phyloP scores from a whole-genome alignment of 1,284 basidiomycete genomes.

The Cutaneotrichosporon cavernicola region DNA sequence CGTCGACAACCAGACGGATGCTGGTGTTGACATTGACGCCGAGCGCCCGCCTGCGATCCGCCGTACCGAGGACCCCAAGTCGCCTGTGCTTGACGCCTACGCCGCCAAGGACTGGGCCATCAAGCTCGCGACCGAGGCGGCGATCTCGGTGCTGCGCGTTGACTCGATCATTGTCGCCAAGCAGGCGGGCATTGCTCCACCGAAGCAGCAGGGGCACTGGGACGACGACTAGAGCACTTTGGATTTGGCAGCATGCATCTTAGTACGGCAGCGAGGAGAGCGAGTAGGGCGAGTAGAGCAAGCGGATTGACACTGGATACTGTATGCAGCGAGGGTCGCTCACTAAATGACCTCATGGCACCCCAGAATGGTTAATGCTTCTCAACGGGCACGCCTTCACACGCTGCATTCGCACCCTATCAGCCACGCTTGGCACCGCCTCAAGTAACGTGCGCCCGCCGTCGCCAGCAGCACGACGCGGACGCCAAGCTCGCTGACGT shows the following conservation, averaged over 20 bases:
- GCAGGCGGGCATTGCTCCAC: constrained; percentile 66
- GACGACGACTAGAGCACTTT: constrained; percentile 50
- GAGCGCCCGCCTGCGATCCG: constrained; percentile 37
- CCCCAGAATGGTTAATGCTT: too few species aligned
- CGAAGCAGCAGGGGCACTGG: constrained; percentile 55
- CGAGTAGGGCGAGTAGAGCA: too few species aligned
- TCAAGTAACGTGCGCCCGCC: too few species aligned
- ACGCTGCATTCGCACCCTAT: too few species aligned
- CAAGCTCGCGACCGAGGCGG: constrained; percentile 73
- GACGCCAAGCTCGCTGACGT: too few species aligned
- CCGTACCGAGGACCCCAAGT: constrained; percentile 22
- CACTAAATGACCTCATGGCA: too few species aligned
- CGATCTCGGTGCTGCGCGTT: constrained; percentile 87
- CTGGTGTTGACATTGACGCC: constrained; percentile 87
- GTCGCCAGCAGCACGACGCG: too few species aligned
- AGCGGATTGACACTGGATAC: too few species aligned
- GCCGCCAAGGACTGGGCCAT: constrained; percentile 55
- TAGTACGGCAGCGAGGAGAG: background rate
- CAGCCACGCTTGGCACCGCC: too few species aligned
- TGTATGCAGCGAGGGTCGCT: too few species aligned
- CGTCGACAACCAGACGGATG: constrained; percentile 58
- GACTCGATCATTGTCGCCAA: constrained; percentile 99
- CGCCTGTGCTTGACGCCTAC: constrained; percentile 43
- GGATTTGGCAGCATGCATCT: constrained; percentile 9
- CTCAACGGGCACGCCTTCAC: too few species aligned